Base-by-base conservation (phyloP, 2,329 filamentous ascomycete genomes). In the Phaeosphaeriaceae sp. region DNA sequence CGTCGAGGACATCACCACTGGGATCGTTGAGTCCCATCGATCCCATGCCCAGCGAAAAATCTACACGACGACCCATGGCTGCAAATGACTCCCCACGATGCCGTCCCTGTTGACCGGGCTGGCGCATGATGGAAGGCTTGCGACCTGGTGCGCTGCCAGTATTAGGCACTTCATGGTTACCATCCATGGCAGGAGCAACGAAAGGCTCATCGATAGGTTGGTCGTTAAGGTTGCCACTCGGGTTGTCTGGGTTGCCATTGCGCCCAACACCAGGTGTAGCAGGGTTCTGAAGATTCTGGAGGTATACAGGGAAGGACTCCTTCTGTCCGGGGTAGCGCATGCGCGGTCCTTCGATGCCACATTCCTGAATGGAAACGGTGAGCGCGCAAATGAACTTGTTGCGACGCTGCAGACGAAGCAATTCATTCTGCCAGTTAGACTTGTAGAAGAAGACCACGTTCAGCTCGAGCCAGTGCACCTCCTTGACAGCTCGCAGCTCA, bases 361-460 rank as follows among this genome's bases (percentile, higher is more conserved):
- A 84, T 54, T 92, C 88, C 60, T 91, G 86, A 82, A 97, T 93
- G 54, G 91, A 88, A 40, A 91, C 83, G 90, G 97, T 96, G 71
- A 98, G 82, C 61, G 95, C 92, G 63, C 91, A 93, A 65, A 96
- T 93, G 78, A 98, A 97, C 74, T 93, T 95, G 83, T 97, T 97
- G 70, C 95, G 91, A 19, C 94, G 88, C 67, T 91, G 91, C 2
- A 98, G 85, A 80, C 94, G 93, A 22, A 97, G 84, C 46, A 96
- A 83, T 75, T 98, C 94, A 74, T 97, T 97, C 75, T 98, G 94
- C 86, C 91, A 97, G 76, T 94, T 97, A 58, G 90, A 92, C 78
- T 97, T 97, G 85, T 97, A 96, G 83, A 97, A 97, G 82, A 97
- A 97, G 71, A 97, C 89, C 56, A 98, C 88, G 77, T 97, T 97